These are phyloP conservation scores for Colletotrichum orchidophilum DNA, from an alignment of 2,329 filamentous ascomycete species.

Conservation along the genomic window DNA sequence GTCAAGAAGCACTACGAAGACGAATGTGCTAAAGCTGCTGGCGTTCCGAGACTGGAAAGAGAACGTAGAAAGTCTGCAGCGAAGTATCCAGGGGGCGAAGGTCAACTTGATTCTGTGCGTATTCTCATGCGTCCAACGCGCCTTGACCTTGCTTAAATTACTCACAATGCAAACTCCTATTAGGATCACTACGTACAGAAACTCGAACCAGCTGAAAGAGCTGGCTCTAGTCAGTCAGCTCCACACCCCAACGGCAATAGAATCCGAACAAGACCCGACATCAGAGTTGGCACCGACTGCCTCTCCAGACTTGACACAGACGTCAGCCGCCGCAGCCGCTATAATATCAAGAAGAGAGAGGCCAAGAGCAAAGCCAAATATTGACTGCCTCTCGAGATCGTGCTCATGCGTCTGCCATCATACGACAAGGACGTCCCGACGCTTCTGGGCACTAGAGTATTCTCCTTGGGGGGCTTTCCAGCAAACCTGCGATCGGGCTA, in stretches of 20 bases:
- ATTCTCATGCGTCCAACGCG: fast-evolving
- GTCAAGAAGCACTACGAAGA: not conserved
- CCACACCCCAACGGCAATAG: not conserved
- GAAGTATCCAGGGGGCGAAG: not conserved
- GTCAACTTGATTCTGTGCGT: constrained; percentile 2
- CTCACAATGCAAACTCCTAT: not conserved
- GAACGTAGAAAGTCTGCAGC: not conserved
- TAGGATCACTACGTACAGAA: not conserved
- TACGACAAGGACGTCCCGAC: not conserved
- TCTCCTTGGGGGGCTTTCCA: not conserved
- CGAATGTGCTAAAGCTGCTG: not conserved
- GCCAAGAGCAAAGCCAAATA: not conserved
- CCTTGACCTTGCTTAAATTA: not conserved
- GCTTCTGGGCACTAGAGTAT: constrained; percentile 23
- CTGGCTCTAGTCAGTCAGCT: not conserved
- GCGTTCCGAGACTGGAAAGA: not conserved
- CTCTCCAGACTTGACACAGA: not conserved
- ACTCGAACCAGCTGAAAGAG: not conserved
- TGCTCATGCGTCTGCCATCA: constrained; percentile 6
- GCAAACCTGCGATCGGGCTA: not conserved
- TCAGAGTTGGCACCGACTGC: too few relatives aligned
- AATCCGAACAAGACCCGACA: not conserved
- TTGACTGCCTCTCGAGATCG: not conserved
- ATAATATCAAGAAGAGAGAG: not conserved
- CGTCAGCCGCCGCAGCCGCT: not conserved